Percentiles rank a stretch among this genome's conserved stretches.
Conservation (phyloP, 768 basidiomycete species). For the Lentinula aciculospora region DNA sequence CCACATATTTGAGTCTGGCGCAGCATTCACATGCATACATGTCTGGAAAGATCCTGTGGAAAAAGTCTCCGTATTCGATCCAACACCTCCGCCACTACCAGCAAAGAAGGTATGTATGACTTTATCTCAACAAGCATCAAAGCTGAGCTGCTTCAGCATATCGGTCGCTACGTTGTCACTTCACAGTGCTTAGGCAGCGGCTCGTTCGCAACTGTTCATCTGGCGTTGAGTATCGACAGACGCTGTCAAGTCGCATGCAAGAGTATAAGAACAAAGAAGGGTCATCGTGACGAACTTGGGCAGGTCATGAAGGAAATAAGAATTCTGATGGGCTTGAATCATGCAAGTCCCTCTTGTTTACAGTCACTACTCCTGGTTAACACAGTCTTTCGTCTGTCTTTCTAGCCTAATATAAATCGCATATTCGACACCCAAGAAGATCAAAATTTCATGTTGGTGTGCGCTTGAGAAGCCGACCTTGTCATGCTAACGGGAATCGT, state of each 20-base stretch:
- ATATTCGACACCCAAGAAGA: constrained; percentile 67
- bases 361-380: not conserved
- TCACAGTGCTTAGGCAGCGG: constrained; percentile 77
- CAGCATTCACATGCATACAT: constrained; percentile 66
- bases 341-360: constrained; percentile 35
- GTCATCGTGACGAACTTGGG: constrained; percentile 41
- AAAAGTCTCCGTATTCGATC: constrained; percentile 54
- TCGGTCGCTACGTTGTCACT: constrained; percentile 69
- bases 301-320: constrained; percentile 76
- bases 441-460: constrained; percentile 47
- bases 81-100: constrained; percentile 49
- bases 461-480: not conserved
- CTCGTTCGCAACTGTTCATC: constrained; percentile 77
- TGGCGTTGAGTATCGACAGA: constrained; percentile 60
- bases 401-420: constrained; percentile 76
- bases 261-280: constrained; percentile 59
- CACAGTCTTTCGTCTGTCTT: not conserved
- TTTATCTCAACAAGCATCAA: not conserved
- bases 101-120: constrained; percentile 42
- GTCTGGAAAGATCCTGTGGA: constrained; percentile 47
- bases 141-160: constrained; percentile 30
- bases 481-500: not conserved
- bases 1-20: not conserved
- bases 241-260: constrained; percentile 81
- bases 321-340: constrained; percentile 64